Conservation (phyloP, 108 stramenopile genomes). For the Skeletonema tropicum region DNA sequence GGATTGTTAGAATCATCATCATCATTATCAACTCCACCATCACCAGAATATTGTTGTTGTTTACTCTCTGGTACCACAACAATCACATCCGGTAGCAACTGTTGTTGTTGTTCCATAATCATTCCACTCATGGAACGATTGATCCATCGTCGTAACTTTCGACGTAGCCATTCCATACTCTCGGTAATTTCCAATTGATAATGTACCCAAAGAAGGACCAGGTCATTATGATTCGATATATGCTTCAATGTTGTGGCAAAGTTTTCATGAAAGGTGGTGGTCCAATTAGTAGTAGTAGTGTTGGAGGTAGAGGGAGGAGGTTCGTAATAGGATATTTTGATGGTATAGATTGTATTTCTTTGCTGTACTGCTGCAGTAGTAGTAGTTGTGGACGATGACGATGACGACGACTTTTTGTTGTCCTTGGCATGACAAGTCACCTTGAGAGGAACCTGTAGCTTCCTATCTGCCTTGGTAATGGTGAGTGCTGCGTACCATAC, state of each 20-base stretch:
- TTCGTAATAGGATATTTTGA: no score
- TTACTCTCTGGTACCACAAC: not conserved
- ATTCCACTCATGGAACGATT: not conserved
- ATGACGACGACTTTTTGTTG: no score
- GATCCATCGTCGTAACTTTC: not conserved
- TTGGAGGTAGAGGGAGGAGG: no score
- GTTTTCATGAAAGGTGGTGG: not conserved
- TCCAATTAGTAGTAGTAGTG: not conserved
- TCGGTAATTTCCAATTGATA: not conserved
- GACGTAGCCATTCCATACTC: slow-evolving; percentile 3
- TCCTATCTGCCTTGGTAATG: not conserved
- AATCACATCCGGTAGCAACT: not conserved
- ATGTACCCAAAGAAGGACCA: not conserved
- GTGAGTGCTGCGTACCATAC: not conserved
- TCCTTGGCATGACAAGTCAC: no score
- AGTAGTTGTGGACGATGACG: no score
- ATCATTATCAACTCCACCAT: not conserved
- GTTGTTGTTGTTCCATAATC: not conserved
- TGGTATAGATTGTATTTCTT: no score
- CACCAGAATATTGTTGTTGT: not conserved
- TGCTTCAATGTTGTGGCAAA: not conserved
- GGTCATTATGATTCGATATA: not conserved
- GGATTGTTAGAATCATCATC: no score
- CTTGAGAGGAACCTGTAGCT: no score
- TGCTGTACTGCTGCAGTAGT: no score